Evolutionary conservation across 2,329 filamentous ascomycete genomes (phyloP), one percentile per base, ranked within the genome.

Genomic region (Alternaria novae-zelandiae): DNA sequence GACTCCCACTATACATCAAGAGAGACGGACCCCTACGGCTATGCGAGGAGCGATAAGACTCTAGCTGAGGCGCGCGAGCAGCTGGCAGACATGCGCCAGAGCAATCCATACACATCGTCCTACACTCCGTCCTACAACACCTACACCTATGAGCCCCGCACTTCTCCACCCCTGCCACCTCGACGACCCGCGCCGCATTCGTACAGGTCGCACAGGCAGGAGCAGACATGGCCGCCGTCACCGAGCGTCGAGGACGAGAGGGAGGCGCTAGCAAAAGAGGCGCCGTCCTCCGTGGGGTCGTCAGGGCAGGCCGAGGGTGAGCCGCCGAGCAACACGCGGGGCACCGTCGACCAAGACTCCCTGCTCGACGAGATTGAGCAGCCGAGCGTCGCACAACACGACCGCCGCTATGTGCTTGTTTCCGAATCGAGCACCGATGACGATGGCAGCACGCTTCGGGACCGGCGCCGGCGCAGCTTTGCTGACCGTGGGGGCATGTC

Each of bases 191-290:
- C 73, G 36, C 61, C 71, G 28, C 57, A 60, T 20, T 61, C 70
- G 60, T 60, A 71, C 59, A 74, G 66, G 44, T 69, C 66, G 8
- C 60, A 59, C 68, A 17, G 54, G 23, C 68, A 64, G 63, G 74
- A 61, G 54, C 49, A 65, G 15, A 72, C 77, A 64, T 84, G 83
- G 74, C 89, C 90, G 6, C 90, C 90, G 2, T 83, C 84, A 17
- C 89, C 91, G 5, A 88, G 79, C 36, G 90, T 90, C 51, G 91
- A 94, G 76, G 91, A 94, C 74, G 91, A 93, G 76, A 81, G 76
- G 15, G 84, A 82, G 13, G 87, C 90, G 8, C 78, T 92, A 41
- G 86, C 86, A 6, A 88, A 85, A 74, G 91, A 94, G 74, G 79
- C 87, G 70, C 83, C 83, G 25, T 72, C 77, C 46, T 79, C 79